Conservation (phyloP, 306 rosid species). For the Malus asiatica region DNA sequence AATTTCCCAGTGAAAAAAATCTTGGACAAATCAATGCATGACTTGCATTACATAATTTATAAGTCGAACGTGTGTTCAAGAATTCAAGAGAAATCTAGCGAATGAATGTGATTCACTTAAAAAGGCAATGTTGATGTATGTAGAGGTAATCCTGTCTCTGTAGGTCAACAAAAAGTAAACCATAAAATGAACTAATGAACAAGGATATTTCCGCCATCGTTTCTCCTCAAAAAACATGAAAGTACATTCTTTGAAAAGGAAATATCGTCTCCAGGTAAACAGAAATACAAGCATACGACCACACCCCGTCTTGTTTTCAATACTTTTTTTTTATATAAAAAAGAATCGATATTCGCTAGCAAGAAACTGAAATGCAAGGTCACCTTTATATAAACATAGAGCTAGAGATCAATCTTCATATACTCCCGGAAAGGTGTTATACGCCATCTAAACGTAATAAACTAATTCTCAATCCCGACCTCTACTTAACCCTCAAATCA, state of each 20-base stretch:
- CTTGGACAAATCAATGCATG: not conserved
- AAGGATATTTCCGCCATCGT: not conserved
- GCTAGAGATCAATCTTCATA: not conserved
- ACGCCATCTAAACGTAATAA: conserved; percentile 11
- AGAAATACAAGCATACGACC: not conserved
- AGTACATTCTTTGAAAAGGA: not conserved
- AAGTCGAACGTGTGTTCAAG: not conserved
- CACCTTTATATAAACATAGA: not conserved
- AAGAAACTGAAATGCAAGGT: not conserved
- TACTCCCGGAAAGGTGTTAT: not conserved
- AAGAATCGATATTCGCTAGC: not conserved
- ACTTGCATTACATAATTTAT: not conserved
- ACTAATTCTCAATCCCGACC: conserved; percentile 16
- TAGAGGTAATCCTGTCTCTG: not conserved
- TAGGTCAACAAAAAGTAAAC: not conserved
- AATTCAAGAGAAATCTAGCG: not conserved
- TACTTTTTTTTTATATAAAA: no score
- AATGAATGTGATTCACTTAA: not conserved
- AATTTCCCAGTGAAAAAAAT: no score
- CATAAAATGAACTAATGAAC: not conserved
- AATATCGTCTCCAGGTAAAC: not conserved
- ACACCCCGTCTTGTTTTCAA: not conserved
- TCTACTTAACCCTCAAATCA: conserved; percentile 23
- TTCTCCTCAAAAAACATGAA: not conserved
- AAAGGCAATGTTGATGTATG: not conserved